Base-by-base conservation (phyloP, 2,329 filamentous ascomycete genomes). In the Ceratocystis variospora region DNA sequence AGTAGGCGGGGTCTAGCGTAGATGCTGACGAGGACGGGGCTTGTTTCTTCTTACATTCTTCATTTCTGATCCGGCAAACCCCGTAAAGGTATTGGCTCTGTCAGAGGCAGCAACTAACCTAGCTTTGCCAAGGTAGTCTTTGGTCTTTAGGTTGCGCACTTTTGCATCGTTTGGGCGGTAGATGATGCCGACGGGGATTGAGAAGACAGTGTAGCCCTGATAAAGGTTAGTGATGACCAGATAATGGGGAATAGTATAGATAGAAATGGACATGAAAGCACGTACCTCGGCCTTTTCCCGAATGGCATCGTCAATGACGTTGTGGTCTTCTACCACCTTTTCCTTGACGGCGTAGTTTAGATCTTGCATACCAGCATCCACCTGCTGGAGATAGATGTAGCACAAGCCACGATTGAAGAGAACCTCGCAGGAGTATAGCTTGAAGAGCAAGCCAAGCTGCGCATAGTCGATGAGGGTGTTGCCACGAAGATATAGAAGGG, bases 391-490 rank as follows among this genome's bases (percentile, higher is more conserved):
- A 74, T 97, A 97, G 72, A 97, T 96, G 77, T 96, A 97, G 78
- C 94, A 97, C 67, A 99, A 81, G 68, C 94, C 94, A 64, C 94
- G 87, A 76, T 99, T 99, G 80, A 99, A 99, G 31, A 99, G 81
- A 1, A 96, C 93, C 73, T 99, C 94, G 77, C 94, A 99, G 0
- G 94, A 96, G 76, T 93, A 97, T 10, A 99, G 80, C 76, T 96
- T 96, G 80, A 97, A 99, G 68, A 95, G 88, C 57, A 99, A 83
- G 22, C 94, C 94, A 62, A 99, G 77, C 75, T 99, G 94, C 68
- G 96, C 90, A 76, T 99, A 99, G 76, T 99, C 92, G 76, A 99
- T 99, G 78, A 94, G 90, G 66, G 90, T 92, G 79, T 99, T 97
- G 69, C 94, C 94, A 73, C 94, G 85, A 59, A 99, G 83, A 76